Evolutionary conservation across 1,284 basidiomycete genomes (phyloP).

Genomic region (Phenoliferia sp.): DNA sequence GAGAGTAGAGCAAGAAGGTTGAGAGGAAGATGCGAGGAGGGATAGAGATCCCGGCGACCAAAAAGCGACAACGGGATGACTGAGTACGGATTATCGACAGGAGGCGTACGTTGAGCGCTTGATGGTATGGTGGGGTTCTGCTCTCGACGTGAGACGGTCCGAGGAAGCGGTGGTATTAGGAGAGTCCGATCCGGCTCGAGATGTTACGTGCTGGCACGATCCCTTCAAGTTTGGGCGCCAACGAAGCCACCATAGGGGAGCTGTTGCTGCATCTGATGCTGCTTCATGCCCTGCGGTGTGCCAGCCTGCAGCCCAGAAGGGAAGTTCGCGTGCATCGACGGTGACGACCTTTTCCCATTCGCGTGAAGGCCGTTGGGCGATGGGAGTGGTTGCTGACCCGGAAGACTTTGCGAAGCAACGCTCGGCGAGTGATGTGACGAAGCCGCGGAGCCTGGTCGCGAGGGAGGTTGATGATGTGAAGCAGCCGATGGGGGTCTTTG

Average conservation of each 20-base stretch:
- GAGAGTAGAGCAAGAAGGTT: too few relatives aligned
- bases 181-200: too few relatives aligned
- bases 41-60: too few relatives aligned
- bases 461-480: constrained; percentile 2
- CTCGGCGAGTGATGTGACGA: constrained; percentile 11
- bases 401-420: not conserved
- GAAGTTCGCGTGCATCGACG: not conserved
- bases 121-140: too few relatives aligned
- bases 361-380: not conserved
- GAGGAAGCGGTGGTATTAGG: too few relatives aligned
- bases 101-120: too few relatives aligned
- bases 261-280: not conserved
- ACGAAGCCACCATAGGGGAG: not conserved
- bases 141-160: too few relatives aligned
- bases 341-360: not conserved
- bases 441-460: constrained; percentile 7
- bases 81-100: too few relatives aligned
- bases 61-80: too few relatives aligned
- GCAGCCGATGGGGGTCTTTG: constrained; percentile 1
- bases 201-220: not conserved
- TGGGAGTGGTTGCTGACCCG: not conserved
- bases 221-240: not conserved
- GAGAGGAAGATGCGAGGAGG: too few relatives aligned
- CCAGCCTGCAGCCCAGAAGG: not conserved
- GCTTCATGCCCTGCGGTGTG: not conserved